These are phyloP conservation scores for Agrocybe chaxingu DNA, from an alignment of 768 basidiomycete genomes.

Conservation along the genomic window DNA sequence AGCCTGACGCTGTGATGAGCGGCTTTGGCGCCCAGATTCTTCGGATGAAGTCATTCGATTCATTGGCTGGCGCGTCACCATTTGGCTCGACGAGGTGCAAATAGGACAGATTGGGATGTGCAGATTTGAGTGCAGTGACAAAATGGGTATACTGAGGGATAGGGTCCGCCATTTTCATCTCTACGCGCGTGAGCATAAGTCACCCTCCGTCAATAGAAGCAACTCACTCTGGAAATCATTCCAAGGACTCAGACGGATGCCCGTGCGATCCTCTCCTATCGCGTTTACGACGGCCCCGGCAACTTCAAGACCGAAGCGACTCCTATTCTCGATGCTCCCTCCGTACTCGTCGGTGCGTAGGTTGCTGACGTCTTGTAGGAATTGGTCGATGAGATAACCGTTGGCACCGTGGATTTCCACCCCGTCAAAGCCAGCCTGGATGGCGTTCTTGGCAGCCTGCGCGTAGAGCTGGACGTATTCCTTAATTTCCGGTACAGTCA, in stretches of 20 bases:
- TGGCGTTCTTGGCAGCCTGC: conserved; percentile 52
- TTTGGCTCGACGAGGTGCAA: conserved; percentile 47
- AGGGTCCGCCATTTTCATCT: conserved; percentile 54
- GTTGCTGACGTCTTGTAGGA: conserved; percentile 55
- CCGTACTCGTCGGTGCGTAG: conserved; percentile 65
- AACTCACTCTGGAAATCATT: conserved; percentile 32
- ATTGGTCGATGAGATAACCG: conserved; percentile 56
- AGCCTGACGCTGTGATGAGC: conserved; percentile 41
- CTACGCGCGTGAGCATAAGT: conserved; percentile 18
- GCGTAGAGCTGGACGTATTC: conserved; percentile 51
- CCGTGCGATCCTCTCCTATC: conserved; percentile 54
- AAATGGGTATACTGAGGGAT: conserved; percentile 53
- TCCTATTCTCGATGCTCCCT: conserved; percentile 60
- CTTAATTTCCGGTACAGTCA: conserved; percentile 46
- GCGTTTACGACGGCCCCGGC: conserved; percentile 48
- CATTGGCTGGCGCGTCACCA: conserved; percentile 8
- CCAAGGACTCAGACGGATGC: conserved; percentile 60
- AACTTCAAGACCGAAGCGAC: conserved; percentile 55
- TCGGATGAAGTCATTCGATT: conserved; percentile 43
- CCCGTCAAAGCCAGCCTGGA: conserved; percentile 73
- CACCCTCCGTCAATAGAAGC: background rate
- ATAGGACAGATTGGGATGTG: conserved; percentile 47
- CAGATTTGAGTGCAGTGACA: conserved; percentile 33
- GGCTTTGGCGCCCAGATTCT: conserved; percentile 41
- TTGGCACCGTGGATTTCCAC: conserved; percentile 46